phyloP scores from a whole-genome alignment of 2,329 filamentous ascomycete genomes.

The Polychaeton citri region DNA sequence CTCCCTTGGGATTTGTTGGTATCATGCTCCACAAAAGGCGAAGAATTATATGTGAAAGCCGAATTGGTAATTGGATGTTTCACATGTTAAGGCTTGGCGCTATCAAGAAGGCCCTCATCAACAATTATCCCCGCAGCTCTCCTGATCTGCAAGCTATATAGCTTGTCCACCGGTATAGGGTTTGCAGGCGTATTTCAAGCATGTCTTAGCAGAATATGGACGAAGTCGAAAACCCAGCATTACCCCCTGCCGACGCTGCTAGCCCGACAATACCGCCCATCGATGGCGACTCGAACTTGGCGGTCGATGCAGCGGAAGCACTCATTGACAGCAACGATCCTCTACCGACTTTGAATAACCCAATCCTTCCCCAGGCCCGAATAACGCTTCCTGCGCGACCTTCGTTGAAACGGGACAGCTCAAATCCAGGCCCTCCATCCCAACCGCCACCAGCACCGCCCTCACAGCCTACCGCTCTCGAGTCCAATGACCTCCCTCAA shows the following conservation, averaged over 20 bases:
- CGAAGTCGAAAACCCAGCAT: constrained; percentile 24
- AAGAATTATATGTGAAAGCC: no score
- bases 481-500: constrained; percentile 14
- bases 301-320: constrained; percentile 7
- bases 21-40: no score
- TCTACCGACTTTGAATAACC: constrained; percentile 3
- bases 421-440: constrained; percentile 24
- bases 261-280: constrained; percentile 17
- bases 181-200: no score
- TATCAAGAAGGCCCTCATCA: no score
- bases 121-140: no score
- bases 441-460: constrained; percentile 29
- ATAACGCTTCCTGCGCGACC: constrained; percentile 17
- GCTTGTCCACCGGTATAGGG: no score
- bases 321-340: constrained; percentile 7
- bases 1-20: no score
- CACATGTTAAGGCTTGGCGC: no score
- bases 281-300: constrained; percentile 6
- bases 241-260: constrained; percentile 20
- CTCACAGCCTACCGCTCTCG: constrained; percentile 17
- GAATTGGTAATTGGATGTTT: no score
- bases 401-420: constrained; percentile 26
- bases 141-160: no score
- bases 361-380: background rate
- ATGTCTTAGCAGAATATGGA: constrained; percentile 15